Evolutionary conservation across 257 asterid genomes (phyloP).

Genomic region (Orobanche coerulescens): DNA sequence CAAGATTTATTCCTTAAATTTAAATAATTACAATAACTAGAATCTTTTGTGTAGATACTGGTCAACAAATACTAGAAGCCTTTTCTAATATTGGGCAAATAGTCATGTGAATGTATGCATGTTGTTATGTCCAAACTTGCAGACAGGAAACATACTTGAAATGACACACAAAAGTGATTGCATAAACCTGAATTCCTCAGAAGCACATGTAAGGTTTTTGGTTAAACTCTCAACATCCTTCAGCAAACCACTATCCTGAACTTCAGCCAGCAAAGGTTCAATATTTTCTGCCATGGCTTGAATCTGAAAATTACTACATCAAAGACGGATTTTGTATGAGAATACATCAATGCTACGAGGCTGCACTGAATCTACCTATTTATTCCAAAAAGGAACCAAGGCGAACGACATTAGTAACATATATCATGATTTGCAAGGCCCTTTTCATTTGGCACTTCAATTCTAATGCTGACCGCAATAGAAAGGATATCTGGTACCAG

Average conservation of each 20-base stretch:
- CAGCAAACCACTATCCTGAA: constrained; percentile 79
- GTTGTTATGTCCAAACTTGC: not conserved
- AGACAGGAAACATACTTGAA: not conserved
- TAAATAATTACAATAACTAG: not conserved
- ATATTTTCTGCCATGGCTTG: constrained; percentile 88
- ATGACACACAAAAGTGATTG: not conserved
- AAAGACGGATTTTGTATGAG: constrained; percentile 52
- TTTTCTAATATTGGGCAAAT: not conserved
- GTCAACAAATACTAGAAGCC: not conserved
- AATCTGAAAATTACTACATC: constrained; percentile 86
- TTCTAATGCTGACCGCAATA: constrained; percentile 14
- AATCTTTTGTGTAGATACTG: not conserved
- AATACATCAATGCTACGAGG: constrained; percentile 23
- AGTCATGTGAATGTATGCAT: not conserved
- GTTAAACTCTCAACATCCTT: constrained; percentile 82
- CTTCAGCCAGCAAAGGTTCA: constrained; percentile 84
- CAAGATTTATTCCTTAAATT: not conserved
- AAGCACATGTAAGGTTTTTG: constrained; percentile 78
- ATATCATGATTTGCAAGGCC: constrained; percentile 14
- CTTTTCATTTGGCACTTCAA: not conserved
- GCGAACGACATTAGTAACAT: constrained; percentile 6
- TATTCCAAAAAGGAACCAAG: constrained; percentile 12
- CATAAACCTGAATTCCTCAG: constrained; percentile 79
- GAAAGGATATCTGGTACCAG: not conserved
- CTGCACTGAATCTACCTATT: constrained; percentile 5